These are phyloP conservation scores for Phytophthora hibernalis DNA, from an alignment of 352 stramenopile species.

Conservation along the genomic window DNA sequence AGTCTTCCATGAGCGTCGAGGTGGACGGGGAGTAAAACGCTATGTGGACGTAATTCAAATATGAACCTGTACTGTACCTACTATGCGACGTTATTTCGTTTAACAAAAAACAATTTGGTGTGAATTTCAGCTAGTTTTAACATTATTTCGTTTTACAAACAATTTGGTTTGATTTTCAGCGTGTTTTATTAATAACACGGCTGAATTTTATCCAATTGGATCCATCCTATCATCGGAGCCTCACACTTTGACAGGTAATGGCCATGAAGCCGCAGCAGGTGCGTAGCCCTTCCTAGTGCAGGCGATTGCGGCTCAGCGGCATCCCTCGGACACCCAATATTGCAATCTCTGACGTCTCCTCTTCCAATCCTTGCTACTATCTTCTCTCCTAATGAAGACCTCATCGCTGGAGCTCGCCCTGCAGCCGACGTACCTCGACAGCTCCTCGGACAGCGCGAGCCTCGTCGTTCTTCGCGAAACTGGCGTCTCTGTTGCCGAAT, in stretches of 20 bases:
- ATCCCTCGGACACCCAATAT: not conserved
- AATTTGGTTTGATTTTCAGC: too few relatives aligned
- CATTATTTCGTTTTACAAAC: too few relatives aligned
- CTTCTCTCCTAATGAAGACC: slow-evolving; percentile 5
- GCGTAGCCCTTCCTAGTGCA: slow-evolving; percentile 9
- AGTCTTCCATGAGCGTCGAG: slow-evolving; percentile 21
- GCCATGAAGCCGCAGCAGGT: slow-evolving; percentile 28
- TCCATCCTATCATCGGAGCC: slow-evolving; percentile 2
- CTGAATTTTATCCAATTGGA: slow-evolving; percentile 20
- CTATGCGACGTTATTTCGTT: not conserved
- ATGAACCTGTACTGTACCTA: slow-evolving; percentile 46
- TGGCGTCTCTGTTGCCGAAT: slow-evolving; percentile 45
- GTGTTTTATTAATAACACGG: too few relatives aligned
- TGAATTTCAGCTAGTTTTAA: too few relatives aligned
- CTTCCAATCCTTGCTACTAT: slow-evolving; percentile 6
- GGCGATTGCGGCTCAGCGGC: slow-evolving; percentile 3
- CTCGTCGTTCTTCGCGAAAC: slow-evolving; percentile 60
- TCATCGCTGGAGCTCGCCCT: slow-evolving; percentile 45
- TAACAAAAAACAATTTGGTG: too few relatives aligned
- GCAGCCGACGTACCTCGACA: slow-evolving; percentile 72
- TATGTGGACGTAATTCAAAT: slow-evolving; percentile 34
- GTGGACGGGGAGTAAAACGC: slow-evolving; percentile 27
- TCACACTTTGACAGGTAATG: slow-evolving; percentile 19
- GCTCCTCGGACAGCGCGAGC: slow-evolving; percentile 61
- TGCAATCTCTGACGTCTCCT: slow-evolving; percentile 8